phyloP scores from a whole-genome alignment of 208 protist genomes.

The Acanthamoeba quina region DNA sequence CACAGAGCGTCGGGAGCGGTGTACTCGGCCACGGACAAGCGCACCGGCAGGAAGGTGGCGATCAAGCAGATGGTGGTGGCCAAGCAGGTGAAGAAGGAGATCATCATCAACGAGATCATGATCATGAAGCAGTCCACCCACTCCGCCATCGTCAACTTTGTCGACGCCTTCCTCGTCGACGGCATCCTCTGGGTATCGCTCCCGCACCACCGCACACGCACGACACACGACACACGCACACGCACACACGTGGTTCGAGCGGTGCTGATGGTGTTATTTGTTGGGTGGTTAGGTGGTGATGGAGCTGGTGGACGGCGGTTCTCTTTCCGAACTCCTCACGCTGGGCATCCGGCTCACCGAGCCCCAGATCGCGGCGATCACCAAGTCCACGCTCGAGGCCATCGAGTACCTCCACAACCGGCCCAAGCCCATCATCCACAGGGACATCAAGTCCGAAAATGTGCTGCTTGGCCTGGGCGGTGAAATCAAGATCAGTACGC shows the following conservation, averaged over 20 bases:
- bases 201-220: neutral
- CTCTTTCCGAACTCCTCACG: slow-evolving; percentile 58
- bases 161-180: neutral
- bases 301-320: slow-evolving; percentile 69
- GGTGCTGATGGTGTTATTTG: too few relatives aligned
- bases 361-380: neutral
- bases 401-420: slow-evolving; percentile 55
- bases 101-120: slow-evolving; percentile 51
- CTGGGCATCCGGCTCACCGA: slow-evolving; percentile 49
- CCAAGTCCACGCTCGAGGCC: neutral
- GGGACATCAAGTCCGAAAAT: slow-evolving; percentile 54
- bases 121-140: slow-evolving; percentile 55
- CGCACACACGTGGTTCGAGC: too few relatives aligned
- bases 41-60: slow-evolving; percentile 35
- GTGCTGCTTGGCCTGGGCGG: slow-evolving; percentile 22
- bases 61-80: slow-evolving; percentile 73
- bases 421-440: slow-evolving; percentile 41
- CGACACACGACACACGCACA: too few relatives aligned
- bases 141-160: neutral
- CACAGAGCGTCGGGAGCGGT: slow-evolving; percentile 55
- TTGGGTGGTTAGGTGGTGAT: slow-evolving; percentile 62
- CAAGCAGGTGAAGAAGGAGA: slow-evolving; percentile 66
- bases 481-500: slow-evolving; percentile 55
- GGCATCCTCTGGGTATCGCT: slow-evolving; percentile 43
- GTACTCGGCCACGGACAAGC: slow-evolving; percentile 38